phyloP scores from a whole-genome alignment of 2,329 filamentous ascomycete species.

The Pyrenochaeta sp. region DNA sequence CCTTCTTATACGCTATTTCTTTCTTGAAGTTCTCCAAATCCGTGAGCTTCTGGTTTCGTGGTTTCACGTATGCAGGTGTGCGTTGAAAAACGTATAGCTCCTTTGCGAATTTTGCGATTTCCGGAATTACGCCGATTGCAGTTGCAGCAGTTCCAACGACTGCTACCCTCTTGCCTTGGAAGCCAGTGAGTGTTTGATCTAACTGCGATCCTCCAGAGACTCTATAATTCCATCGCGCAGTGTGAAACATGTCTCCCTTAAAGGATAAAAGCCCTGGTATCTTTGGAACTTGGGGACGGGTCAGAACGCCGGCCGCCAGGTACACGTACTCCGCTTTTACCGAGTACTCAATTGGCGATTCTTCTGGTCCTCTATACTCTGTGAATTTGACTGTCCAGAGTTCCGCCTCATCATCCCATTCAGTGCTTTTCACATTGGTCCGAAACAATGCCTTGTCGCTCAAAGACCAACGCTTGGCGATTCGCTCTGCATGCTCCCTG shows the following conservation, averaged over 20 bases:
- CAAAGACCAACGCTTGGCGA: slow-evolving; percentile 19
- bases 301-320: background rate
- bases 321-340: background rate
- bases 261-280: slow-evolving; percentile 48
- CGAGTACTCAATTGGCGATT: no score
- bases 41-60: slow-evolving; percentile 31
- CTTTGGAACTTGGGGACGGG: slow-evolving; percentile 4
- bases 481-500: slow-evolving; percentile 2
- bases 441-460: slow-evolving; percentile 1
- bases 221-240: slow-evolving; percentile 34
- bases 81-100: slow-evolving; percentile 64
- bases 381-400: slow-evolving; percentile 37
- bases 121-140: slow-evolving; percentile 45
- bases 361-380: background rate
- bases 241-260: slow-evolving; percentile 36
- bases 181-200: slow-evolving; percentile 35
- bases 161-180: slow-evolving; percentile 43
- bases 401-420: slow-evolving; percentile 57
- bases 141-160: slow-evolving; percentile 46
- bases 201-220: slow-evolving; percentile 31
- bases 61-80: slow-evolving; percentile 56
- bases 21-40: slow-evolving; percentile 13
- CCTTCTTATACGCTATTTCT: slow-evolving; percentile 28
- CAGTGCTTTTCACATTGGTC: background rate
- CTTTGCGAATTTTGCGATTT: slow-evolving; percentile 55